phyloP scores from a whole-genome alignment of 495 filamentous ascomycete species.

The Penicillium simplicissimum region DNA sequence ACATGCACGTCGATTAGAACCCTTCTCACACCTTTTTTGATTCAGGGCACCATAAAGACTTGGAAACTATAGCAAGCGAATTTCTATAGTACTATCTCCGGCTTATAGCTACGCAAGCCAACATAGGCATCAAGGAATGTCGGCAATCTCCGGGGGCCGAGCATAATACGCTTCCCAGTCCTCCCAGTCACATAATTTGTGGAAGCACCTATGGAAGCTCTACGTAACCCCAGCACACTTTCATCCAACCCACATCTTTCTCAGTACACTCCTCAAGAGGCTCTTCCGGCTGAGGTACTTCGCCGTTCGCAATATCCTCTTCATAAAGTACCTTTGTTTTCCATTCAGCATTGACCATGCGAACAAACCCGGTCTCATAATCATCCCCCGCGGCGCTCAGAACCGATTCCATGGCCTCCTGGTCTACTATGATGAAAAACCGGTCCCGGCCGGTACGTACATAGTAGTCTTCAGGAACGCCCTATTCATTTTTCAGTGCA shows the following conservation, averaged over 20 bases:
- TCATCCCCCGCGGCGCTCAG: conserved; percentile 12
- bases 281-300: background rate
- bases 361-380: conserved; percentile 20
- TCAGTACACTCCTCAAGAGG: conserved; percentile 1
- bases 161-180: conserved; percentile 1
- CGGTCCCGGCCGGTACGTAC: conserved; percentile 21
- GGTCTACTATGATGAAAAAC: conserved; percentile 30
- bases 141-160: background rate
- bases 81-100: background rate
- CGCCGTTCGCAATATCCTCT: conserved; percentile 5
- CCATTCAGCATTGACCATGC: conserved; percentile 26
- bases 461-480: background rate
- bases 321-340: conserved; percentile 8
- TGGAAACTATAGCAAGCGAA: background rate
- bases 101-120: background rate
- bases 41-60: background rate
- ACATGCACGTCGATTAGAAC: too few relatives aligned
- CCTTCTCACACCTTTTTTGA: too few relatives aligned
- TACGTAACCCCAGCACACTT: background rate
- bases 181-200: background rate
- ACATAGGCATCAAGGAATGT: conserved; percentile 5
- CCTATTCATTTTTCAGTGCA: conserved; percentile 22
- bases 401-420: conserved; percentile 29
- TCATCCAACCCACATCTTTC: conserved; percentile 6
- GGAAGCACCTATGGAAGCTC: background rate